Base-by-base conservation (phyloP, 2,329 filamentous ascomycete species). In the Fusarium clavum region DNA sequence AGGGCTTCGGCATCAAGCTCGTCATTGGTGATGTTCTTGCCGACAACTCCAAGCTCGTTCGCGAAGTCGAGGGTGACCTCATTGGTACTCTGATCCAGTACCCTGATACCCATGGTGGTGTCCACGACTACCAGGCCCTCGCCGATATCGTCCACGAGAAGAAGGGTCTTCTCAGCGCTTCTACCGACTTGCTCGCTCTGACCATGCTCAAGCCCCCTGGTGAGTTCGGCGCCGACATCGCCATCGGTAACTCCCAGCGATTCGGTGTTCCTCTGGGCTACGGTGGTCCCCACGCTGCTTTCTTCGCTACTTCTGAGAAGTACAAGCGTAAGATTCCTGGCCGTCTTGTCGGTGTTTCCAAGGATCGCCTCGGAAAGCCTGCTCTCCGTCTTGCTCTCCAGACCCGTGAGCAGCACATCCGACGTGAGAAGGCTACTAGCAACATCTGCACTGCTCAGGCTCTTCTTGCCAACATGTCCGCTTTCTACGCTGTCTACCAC, bases 391-490 rank as follows among this genome's bases (percentile, higher is more conserved):
- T 98, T 74, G 92, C 94, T 22, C 84, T 98, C 51, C 94, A 98
- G 82, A 98, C 95, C 10, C 88, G 95, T 75, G 95, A 98, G 83
- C 95, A 98, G 83, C 95, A 98, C 79, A 98, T 98, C 79, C 89
- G 95, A 70, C 89, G 95, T 76, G 95, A 98, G 80, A 98, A 98
- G 86, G 95, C 95, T 2, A 98, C 95, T 4, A 97, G 94, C 84
- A 98, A 98, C 79, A 94, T 98, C 61, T 98, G 95, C 84, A 98
- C 95, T 2, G 94, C 95, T 2, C 95, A 98, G 81, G 95, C 95
- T 9, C 84, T 98, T 30, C 85, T 98, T 48, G 95, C 95, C 44
- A 98, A 98, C 80, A 98, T 98, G 93, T 94, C 90, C 74, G 93
- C 95, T 54, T 91, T 98, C 82, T 98, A 97, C 78, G 94, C 94